Evolutionary conservation across 2,329 filamentous ascomycete species (phyloP), one percentile per base, ranked within the genome.

Genomic region (Amphichorda felina): DNA sequence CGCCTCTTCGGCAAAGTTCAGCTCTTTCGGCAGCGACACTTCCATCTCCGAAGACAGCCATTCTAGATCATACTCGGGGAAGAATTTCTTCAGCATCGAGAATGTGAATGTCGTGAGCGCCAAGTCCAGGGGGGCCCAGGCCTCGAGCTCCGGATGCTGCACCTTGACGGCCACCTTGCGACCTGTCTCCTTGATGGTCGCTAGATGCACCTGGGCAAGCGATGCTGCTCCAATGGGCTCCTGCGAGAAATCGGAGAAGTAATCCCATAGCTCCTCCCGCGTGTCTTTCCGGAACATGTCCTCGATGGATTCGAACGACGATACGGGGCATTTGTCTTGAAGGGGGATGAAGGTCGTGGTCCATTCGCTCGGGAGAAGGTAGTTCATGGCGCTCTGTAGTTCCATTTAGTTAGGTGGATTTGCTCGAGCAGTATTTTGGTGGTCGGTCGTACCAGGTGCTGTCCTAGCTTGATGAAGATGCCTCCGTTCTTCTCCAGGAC

Each of bases 1-100:
- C 4, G 82, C 91, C 55, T 98, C 91, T 47, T 77, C 76, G 27
- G 75, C 66, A 51, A 98, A 98, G 54, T 98, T 82, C 35, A 98
- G 68, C 57, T 98, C 91, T 53, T 89, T 79, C 0, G 91, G 91
- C 6, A 98, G 63, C 3, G 87, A 95, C 15, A 77, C 61, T 40
- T 95, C 85, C 82, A 98, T 93, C 59, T 98, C 91, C 7, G 79
- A 77, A 1, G 86, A 88, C 8, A 98, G 66, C 91, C 91, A 98
- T 51, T 94, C 88, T 19, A 98, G 69, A 55, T 98, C 91, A 56
- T 98, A 98, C 48, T 96, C 88, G 3, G 93, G 93, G 52, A 98
- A 98, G 66, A 89, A 95, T 39, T 75, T 73, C 59, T 94, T 94
- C 40, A 98, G 64, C 0, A 81, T 91, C 9, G 79, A 77, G 57